Percentiles rank a stretch among this genome's conserved stretches.
Conservation (phyloP, 148 eudicot genomes). For the Nepenthes mirabilis region DNA sequence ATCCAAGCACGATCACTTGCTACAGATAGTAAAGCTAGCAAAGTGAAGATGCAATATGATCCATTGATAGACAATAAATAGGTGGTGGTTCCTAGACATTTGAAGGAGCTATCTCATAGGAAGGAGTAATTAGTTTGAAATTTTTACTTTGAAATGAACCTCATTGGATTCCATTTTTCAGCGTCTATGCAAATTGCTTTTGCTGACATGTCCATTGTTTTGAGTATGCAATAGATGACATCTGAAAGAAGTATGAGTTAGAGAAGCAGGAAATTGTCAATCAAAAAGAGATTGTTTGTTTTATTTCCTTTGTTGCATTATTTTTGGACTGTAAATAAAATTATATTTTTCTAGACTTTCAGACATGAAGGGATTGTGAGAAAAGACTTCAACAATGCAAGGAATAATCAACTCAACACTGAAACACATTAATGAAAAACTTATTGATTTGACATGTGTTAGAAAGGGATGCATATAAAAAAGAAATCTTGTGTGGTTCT, state of each 20-base stretch:
- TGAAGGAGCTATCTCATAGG: conserved; percentile 84
- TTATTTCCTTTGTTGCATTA: not conserved
- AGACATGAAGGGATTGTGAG: conserved; percentile 59
- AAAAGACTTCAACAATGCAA: conserved; percentile 47
- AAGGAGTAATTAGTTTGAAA: conserved; percentile 60
- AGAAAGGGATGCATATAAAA: too few relatives aligned
- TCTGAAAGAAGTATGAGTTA: conserved; percentile 67
- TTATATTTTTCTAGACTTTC: conserved; percentile 15
- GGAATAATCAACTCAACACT: conserved; percentile 47
- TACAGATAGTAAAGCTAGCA: conserved; percentile 57
- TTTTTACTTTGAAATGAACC: not conserved
- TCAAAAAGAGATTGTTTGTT: conserved; percentile 46
- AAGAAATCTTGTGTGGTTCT: too few relatives aligned
- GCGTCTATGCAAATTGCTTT: too few relatives aligned
- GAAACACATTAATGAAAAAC: conserved; percentile 61
- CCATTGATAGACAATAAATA: conserved; percentile 75
- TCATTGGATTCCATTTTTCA: not conserved
- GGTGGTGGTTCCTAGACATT: conserved; percentile 68
- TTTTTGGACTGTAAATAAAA: not conserved
- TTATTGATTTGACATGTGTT: conserved; percentile 43
- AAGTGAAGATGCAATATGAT: conserved; percentile 62
- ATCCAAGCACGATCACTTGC: conserved; percentile 36
- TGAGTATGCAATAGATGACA: conserved; percentile 83
- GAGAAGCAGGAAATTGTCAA: conserved; percentile 70
- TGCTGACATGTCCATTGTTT: conserved; percentile 2